Conservation (phyloP, 352 stramenopile species). For the Blastocystis sp. region DNA sequence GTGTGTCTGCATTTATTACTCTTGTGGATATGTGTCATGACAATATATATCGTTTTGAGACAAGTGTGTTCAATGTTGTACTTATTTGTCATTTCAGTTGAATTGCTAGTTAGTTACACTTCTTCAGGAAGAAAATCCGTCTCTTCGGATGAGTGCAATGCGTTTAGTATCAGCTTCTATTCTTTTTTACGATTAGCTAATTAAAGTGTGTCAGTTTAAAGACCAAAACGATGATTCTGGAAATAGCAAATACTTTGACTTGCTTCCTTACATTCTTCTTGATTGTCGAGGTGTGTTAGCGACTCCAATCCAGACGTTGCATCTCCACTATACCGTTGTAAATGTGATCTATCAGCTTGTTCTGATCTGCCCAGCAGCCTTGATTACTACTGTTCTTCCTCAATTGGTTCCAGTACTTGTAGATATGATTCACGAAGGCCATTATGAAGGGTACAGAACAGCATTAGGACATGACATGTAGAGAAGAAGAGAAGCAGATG, state of each 20-base stretch:
- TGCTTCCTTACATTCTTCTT: constrained; percentile 21
- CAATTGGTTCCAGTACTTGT: constrained; percentile 9
- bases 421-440: not conserved
- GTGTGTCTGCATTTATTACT: constrained; percentile 29
- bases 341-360: constrained; percentile 34
- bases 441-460: not conserved
- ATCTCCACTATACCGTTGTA: not conserved
- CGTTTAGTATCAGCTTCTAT: not conserved
- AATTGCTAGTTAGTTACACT: not conserved
- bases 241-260: constrained; percentile 58
- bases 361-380: constrained; percentile 5
- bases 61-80: constrained; percentile 32
- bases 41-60: constrained; percentile 42
- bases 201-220: constrained; percentile 51
- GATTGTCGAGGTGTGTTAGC: not conserved
- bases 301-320: not conserved
- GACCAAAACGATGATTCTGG: constrained; percentile 34
- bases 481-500: not conserved
- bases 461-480: not conserved
- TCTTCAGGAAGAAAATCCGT: not conserved
- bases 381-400: constrained; percentile 8
- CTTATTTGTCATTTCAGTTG: not conserved
- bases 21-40: constrained; percentile 57
- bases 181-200: not conserved
- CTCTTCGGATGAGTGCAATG: constrained; percentile 15